Conservation (phyloP, 352 stramenopile species). For the Phytophthora agathidicida region DNA sequence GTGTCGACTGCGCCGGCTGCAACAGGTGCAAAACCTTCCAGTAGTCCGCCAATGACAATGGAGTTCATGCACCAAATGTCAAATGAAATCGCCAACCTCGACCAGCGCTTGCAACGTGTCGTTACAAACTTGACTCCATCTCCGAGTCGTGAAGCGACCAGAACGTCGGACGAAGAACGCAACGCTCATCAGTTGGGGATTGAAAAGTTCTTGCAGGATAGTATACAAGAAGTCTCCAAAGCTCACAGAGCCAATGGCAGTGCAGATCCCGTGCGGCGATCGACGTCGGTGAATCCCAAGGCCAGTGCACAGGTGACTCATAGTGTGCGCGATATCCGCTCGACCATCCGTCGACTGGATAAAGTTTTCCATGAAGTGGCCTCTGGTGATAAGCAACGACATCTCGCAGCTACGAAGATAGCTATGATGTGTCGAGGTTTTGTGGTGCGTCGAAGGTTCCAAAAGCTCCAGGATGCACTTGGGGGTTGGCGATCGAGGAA, state of each 20-base stretch:
- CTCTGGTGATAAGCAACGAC: conserved; percentile 73
- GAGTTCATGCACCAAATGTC: conserved; percentile 36
- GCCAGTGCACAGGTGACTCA: conserved; percentile 59
- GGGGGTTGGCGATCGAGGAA: conserved; percentile 56
- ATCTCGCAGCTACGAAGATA: conserved; percentile 72
- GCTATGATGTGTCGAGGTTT: conserved; percentile 59
- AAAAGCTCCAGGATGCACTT: conserved; percentile 47
- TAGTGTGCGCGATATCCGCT: conserved; percentile 64
- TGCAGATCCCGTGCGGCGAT: neutral
- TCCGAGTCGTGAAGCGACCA: neutral
- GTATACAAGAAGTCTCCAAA: conserved; percentile 48
- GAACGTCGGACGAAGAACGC: neutral
- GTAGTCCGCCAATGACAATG: conserved; percentile 11
- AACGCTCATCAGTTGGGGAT: conserved; percentile 46
- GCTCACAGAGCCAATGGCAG: conserved; percentile 3
- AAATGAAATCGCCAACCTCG: conserved; percentile 30
- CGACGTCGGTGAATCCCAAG: conserved; percentile 31
- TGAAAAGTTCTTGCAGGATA: conserved; percentile 57
- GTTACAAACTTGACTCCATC: conserved; percentile 5
- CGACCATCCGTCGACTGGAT: conserved; percentile 67
- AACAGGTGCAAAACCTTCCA: conserved; percentile 1
- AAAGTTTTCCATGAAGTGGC: conserved; percentile 82
- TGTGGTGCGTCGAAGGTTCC: conserved; percentile 54
- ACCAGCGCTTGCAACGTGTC: conserved; percentile 33
- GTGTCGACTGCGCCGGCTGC: conserved; percentile 22